phyloP scores from a whole-genome alignment of 331 rosid genomes.

The Phaseolus coccineus region DNA sequence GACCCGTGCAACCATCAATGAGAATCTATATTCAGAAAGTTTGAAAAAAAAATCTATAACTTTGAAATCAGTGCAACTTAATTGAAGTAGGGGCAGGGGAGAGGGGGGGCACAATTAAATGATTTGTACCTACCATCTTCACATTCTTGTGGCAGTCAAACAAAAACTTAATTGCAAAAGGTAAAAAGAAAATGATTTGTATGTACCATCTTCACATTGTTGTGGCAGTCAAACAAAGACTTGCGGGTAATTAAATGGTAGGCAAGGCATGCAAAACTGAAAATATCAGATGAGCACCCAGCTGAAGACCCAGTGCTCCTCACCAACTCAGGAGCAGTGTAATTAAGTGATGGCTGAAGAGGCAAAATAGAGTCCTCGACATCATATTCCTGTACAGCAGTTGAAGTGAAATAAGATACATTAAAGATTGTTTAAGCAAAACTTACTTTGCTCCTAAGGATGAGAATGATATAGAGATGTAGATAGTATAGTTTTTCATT shows the following conservation, averaged over 20 bases:
- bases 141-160: no score
- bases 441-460: slow-evolving; percentile 2
- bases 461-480: slow-evolving; percentile 23
- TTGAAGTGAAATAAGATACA: slow-evolving; percentile 37
- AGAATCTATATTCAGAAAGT: slow-evolving; percentile 2
- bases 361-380: slow-evolving; percentile 94
- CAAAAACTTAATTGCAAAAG: not conserved
- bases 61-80: slow-evolving; percentile 16
- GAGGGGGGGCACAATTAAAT: no score
- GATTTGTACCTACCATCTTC: no score
- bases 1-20: slow-evolving; percentile 29
- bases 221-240: slow-evolving; percentile 89
- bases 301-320: slow-evolving; percentile 62
- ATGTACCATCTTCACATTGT: slow-evolving; percentile 95
- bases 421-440: slow-evolving; percentile 19
- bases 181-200: slow-evolving; percentile 18
- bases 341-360: slow-evolving; percentile 90
- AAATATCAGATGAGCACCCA: slow-evolving; percentile 83
- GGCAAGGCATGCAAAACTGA: slow-evolving; percentile 97
- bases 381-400: slow-evolving; percentile 83
- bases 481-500: not conserved
- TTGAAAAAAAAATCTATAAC: slow-evolving; percentile 11
- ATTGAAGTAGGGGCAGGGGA: not conserved
- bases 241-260: slow-evolving; percentile 90
- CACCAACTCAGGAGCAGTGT: slow-evolving; percentile 96